A percentile compares a stretch with the other conserved stretches of the same genome.
Conservation (phyloP, 2,329 filamentous ascomycete genomes). For the Pezicula radicicola region DNA sequence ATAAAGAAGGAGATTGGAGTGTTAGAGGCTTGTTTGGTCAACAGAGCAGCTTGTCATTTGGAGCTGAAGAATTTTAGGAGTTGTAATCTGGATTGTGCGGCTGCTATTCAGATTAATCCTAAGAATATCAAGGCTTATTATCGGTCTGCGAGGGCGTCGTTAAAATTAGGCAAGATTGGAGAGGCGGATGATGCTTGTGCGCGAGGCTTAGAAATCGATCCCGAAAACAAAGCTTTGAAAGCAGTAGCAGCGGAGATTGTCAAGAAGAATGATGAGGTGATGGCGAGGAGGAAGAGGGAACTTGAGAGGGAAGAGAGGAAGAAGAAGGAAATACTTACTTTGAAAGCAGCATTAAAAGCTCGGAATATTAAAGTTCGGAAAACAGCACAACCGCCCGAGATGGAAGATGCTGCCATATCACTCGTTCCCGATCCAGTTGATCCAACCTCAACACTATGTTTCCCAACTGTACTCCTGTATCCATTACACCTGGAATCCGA, state of each 20-base stretch:
- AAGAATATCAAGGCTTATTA: conserved; percentile 88
- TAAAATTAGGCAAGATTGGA: conserved; percentile 72
- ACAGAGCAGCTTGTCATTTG: conserved; percentile 87
- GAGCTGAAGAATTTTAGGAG: conserved; percentile 85
- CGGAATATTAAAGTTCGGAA: conserved; percentile 66
- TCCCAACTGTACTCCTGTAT: conserved; percentile 84
- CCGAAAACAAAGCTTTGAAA: conserved; percentile 64
- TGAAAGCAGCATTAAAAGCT: conserved; percentile 64
- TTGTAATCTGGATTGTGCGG: conserved; percentile 80
- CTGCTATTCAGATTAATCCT: conserved; percentile 74
- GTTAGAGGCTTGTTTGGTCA: conserved; percentile 77
- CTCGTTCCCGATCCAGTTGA: conserved; percentile 73
- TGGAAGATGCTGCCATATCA: conserved; percentile 75
- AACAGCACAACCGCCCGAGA: conserved; percentile 73
- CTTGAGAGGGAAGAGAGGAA: conserved; percentile 51
- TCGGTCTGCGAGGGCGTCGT: conserved; percentile 73
- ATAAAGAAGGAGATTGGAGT: conserved; percentile 52
- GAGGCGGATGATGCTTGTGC: conserved; percentile 80
- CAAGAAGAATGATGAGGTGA: conserved; percentile 52
- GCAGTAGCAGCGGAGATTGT: conserved; percentile 61
- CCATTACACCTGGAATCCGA: conserved; percentile 79
- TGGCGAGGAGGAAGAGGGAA: conserved; percentile 53
- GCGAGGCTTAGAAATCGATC: conserved; percentile 71
- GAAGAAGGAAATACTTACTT: conserved; percentile 54
- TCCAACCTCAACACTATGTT: conserved; percentile 65